Evolutionary conservation across 2,329 filamentous ascomycete species (phyloP).

Genomic region (Dothistroma septosporum): DNA sequence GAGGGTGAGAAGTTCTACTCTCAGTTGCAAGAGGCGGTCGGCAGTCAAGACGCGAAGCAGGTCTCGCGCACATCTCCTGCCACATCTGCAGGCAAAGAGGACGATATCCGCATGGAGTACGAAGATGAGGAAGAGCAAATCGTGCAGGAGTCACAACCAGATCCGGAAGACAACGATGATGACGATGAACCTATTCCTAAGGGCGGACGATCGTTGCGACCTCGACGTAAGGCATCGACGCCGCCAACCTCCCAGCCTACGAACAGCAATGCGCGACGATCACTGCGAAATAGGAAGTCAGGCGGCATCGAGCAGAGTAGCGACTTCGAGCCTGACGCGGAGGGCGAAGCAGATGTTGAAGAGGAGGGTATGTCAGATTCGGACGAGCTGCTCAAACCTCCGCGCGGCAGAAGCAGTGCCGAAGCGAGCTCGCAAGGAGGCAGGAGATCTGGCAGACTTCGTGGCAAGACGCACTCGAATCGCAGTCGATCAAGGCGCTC

Average conservation of each 20-base stretch:
- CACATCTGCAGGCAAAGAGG: conserved; percentile 36
- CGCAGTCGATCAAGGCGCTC: conserved; percentile 43
- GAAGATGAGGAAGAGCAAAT: conserved; percentile 44
- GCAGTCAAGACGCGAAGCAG: conserved; percentile 27
- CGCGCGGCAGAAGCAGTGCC: conserved; percentile 46
- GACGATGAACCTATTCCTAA: conserved; percentile 52
- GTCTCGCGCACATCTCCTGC: conserved; percentile 28
- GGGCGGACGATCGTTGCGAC: conserved; percentile 39
- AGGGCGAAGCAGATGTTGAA: conserved; percentile 52
- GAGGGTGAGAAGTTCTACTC: conserved; percentile 35
- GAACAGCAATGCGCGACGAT: conserved; percentile 34
- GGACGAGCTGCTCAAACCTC: conserved; percentile 42
- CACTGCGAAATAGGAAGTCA: conserved; percentile 41
- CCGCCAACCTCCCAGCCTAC: conserved; percentile 34
- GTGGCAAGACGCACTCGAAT: conserved; percentile 42
- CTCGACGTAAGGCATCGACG: conserved; percentile 30
- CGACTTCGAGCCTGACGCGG: conserved; percentile 59
- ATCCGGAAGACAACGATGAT: conserved; percentile 50
- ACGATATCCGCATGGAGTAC: conserved; percentile 30
- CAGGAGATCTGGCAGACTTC: conserved; percentile 51
- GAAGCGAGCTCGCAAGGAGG: conserved; percentile 37
- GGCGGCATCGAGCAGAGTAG: conserved; percentile 53
- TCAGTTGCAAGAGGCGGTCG: conserved; percentile 26
- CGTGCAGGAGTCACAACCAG: conserved; percentile 40
- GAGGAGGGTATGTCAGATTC: conserved; percentile 52